These are phyloP conservation scores for Penicillium coprophilum DNA, from an alignment of 495 filamentous ascomycete genomes.

Conservation along the genomic window DNA sequence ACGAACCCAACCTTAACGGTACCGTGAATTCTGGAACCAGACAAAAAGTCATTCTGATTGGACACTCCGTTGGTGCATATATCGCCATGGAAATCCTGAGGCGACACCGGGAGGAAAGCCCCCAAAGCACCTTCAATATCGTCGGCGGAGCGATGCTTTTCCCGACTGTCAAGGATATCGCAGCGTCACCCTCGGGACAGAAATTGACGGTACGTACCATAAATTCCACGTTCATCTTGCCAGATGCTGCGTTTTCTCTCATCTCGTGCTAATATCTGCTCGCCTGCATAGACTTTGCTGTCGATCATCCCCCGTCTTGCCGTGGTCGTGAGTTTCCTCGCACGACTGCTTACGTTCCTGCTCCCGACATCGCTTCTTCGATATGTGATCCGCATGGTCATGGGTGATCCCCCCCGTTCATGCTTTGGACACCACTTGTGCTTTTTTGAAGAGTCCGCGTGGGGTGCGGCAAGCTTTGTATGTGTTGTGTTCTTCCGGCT, in stretches of 20 bases:
- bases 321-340: constrained; percentile 51
- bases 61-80: constrained; percentile 80
- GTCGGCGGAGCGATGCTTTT: constrained; percentile 68
- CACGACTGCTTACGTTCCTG: constrained; percentile 45
- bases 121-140: constrained; percentile 44
- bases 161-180: constrained; percentile 75
- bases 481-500: constrained; percentile 25
- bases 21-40: background rate
- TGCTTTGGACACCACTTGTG: constrained; percentile 58
- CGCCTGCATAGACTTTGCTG: constrained; percentile 37
- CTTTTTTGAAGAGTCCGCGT: constrained; percentile 60
- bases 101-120: constrained; percentile 39
- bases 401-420: constrained; percentile 52
- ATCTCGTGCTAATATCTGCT: background rate
- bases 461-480: constrained; percentile 72
- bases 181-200: constrained; percentile 60
- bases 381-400: constrained; percentile 45
- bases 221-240: background rate
- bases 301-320: constrained; percentile 56
- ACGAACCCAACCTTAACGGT: background rate
- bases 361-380: constrained; percentile 45
- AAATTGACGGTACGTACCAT: constrained; percentile 52
- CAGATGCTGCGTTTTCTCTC: constrained; percentile 8
- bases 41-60: constrained; percentile 68
- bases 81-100: constrained; percentile 72